Evolutionary conservation across 1,284 basidiomycete genomes (phyloP).

Genomic region (Pholiota adiposa): DNA sequence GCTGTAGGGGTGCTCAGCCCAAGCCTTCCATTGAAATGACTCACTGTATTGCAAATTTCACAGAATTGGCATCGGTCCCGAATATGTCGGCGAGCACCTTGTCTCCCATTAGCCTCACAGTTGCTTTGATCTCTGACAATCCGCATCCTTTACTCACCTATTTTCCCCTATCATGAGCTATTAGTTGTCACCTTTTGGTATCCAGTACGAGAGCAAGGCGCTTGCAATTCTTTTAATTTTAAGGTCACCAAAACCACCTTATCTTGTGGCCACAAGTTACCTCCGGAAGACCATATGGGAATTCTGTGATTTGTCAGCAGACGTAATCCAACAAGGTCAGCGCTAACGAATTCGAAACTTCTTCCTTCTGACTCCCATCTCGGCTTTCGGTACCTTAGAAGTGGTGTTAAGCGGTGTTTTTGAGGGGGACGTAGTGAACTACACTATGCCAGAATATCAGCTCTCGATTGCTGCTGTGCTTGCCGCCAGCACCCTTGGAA

Average conservation of each 20-base stretch:
- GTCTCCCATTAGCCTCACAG: too few species aligned
- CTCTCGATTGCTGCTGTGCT: constrained; percentile 56
- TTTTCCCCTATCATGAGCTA: too few species aligned
- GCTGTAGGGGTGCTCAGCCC: background rate
- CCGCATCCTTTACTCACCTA: too few species aligned
- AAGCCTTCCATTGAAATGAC: background rate
- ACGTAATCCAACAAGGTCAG: background rate
- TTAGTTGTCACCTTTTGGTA: too few species aligned
- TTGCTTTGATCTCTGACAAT: too few species aligned
- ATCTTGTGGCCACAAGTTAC: too few species aligned
- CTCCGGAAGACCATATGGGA: background rate
- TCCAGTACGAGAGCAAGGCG: too few species aligned
- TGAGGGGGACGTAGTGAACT: background rate
- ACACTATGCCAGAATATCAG: constrained; percentile 63
- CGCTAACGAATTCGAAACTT: background rate
- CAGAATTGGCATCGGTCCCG: too few species aligned
- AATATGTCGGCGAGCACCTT: too few species aligned
- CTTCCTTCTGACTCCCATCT: constrained; percentile 9
- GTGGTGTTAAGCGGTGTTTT: background rate
- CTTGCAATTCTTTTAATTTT: too few species aligned
- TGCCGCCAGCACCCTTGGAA: constrained; percentile 47
- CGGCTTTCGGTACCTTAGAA: constrained; percentile 9
- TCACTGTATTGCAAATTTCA: background rate
- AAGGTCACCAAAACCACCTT: too few species aligned
- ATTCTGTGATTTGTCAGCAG: background rate